These are phyloP conservation scores for Eleusine indica DNA, from an alignment of 176 grass and related monocot species.

Conservation along the genomic window DNA sequence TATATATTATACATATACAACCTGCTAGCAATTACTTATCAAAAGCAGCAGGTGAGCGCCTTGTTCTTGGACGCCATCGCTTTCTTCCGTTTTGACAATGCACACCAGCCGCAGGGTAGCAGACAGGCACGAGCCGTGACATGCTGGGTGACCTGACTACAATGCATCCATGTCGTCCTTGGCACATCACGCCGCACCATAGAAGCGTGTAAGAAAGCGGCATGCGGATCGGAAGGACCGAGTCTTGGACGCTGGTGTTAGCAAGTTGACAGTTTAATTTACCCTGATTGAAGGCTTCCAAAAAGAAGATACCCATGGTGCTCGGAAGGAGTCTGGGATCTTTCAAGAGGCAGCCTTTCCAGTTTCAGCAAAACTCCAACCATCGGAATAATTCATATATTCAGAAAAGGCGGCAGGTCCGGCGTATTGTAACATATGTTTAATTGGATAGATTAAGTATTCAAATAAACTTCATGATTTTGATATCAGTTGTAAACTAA, in stretches of 20 bases:
- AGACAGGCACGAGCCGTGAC: neutral
- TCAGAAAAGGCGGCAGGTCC: neutral
- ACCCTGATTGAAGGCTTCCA: conserved; percentile 3
- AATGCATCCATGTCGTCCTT: neutral
- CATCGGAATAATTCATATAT: neutral
- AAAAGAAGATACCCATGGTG: neutral
- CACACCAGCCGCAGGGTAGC: neutral
- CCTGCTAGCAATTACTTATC: neutral
- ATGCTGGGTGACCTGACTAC: neutral
- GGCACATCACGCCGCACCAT: neutral
- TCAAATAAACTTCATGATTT: neutral
- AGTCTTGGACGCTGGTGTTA: conserved; percentile 1
- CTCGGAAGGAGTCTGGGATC: neutral
- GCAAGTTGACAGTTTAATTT: neutral
- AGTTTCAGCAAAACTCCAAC: neutral
- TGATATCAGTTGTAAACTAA: neutral
- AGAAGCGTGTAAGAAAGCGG: conserved; percentile 31
- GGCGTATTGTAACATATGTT: neutral
- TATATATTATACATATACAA: neutral
- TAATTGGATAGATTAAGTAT: neutral
- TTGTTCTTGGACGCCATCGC: neutral
- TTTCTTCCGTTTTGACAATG: conserved; percentile 35
- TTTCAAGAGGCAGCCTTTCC: neutral
- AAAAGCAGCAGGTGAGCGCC: neutral
- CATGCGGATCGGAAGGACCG: neutral